Conservation (phyloP, 768 basidiomycete genomes). For the Candolleomyces aberdarensis region DNA sequence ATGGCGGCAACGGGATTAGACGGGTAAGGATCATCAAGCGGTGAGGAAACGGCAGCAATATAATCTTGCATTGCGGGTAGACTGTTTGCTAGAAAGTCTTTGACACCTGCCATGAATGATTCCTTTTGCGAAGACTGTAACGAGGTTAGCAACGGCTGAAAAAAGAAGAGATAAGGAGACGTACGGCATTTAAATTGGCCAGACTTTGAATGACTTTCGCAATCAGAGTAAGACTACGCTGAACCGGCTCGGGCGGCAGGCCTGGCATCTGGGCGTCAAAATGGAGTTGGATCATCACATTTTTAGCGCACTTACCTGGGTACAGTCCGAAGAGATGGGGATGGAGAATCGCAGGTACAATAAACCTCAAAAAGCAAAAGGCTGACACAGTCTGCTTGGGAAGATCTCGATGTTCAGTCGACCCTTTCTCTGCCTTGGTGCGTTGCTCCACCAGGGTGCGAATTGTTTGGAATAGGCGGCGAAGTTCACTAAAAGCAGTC, state of each 20-base stretch:
- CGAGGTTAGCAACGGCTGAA: neutral
- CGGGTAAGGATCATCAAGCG: constrained; percentile 28
- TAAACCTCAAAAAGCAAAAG: constrained; percentile 86
- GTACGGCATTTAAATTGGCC: constrained; percentile 76
- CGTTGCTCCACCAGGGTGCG: constrained; percentile 70
- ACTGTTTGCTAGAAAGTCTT: constrained; percentile 66
- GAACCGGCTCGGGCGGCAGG: constrained; percentile 60
- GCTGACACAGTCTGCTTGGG: constrained; percentile 85
- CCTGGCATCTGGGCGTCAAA: constrained; percentile 37
- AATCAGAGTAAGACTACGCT: constrained; percentile 79
- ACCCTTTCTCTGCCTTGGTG: constrained; percentile 41
- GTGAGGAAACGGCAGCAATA: constrained; percentile 66
- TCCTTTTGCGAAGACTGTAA: constrained; percentile 66
- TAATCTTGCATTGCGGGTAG: constrained; percentile 77
- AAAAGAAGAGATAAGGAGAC: constrained; percentile 18
- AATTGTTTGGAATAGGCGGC: constrained; percentile 64
- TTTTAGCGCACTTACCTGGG: constrained; percentile 51
- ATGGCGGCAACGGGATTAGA: constrained; percentile 24
- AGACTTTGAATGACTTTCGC: constrained; percentile 89
- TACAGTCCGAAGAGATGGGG: constrained; percentile 81
- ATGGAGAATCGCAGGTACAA: constrained; percentile 87
- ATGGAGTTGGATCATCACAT: neutral
- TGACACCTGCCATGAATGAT: constrained; percentile 76
- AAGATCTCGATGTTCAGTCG: constrained; percentile 48
- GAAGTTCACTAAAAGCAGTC: constrained; percentile 58